Base-by-base conservation (phyloP, 1,284 basidiomycete species). In the Phellopilus nigrolimitatus region DNA sequence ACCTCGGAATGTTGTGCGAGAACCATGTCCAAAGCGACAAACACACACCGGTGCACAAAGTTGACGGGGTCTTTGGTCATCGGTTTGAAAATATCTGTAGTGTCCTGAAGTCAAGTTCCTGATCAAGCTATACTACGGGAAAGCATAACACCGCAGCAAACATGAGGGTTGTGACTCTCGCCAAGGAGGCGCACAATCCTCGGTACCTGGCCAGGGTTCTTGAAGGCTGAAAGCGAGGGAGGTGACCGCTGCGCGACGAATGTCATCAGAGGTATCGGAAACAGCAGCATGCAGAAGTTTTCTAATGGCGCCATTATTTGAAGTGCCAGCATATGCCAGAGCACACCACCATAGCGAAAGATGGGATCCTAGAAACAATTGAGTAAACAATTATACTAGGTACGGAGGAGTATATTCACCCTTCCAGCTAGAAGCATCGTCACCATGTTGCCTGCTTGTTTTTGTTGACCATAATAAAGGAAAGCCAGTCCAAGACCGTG, bases 71-170 rank as follows among this genome's bases (percentile, higher is more conserved):
- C n/a, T n/a, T n/a, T n/a, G n/a, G n/a, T n/a, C n/a, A n/a, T n/a
- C n/a, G n/a, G n/a, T n/a, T n/a, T 91, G 51, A 98, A 72, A 57
- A 98, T 89, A 59, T 93, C 91, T 51, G 97, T 83, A 9, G 94
- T 95, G 66, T 97, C 92, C 82, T 89, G 87, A 47, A 95, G 79
- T 53, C 94, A 94, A 19, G 95, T 97, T n/a, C 94, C 95, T 21
- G 95, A 94, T 62, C 94, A 98, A n/a, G 94, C 91, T 59, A 98
- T 93, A 61, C 94, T 95, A 12, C 97, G 75, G 22, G 94, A 95
- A 37, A 98, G 78, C 2, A 95, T 95, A 27, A 94, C 94, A 61
- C 94, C 94, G 61, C 94, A 97, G 44, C 95, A 81, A 24, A 98
- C 94, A 64, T 97, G 93, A n/a, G n/a, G n/a, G n/a, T n/a, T n/a